Evolutionary conservation across 176 grass and related monocot genomes (phyloP).

Genomic region (Rhipidocladum racemiflorum): DNA sequence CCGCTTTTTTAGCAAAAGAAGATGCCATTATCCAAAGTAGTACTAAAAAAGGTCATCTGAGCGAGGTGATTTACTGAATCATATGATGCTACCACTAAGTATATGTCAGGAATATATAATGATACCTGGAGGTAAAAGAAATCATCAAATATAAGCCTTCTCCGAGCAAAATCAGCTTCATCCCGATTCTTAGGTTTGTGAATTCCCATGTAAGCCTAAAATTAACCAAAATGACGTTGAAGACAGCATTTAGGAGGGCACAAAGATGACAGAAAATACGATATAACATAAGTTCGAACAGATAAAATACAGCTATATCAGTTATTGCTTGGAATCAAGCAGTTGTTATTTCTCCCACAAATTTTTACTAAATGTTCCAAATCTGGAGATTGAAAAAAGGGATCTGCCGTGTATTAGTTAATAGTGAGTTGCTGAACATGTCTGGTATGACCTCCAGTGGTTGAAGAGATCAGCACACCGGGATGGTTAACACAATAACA

Average conservation of each 20-base stretch:
- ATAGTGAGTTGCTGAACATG: not conserved
- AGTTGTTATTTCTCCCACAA: not conserved
- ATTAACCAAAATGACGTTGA: constrained; percentile 27
- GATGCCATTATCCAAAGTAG: not conserved
- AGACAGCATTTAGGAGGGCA: not conserved
- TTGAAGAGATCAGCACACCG: not conserved
- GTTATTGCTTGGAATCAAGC: constrained; percentile 20
- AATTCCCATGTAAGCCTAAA: constrained; percentile 93
- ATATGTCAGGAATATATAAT: constrained; percentile 11
- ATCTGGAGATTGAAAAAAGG: not conserved
- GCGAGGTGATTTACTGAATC: not conserved
- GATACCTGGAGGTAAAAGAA: constrained; percentile 99
- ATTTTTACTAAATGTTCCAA: constrained; percentile 8
- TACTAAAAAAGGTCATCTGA: constrained; percentile 5
- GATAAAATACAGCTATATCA: constrained; percentile 20
- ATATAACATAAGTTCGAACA: not conserved
- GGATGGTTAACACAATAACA: constrained; percentile 3
- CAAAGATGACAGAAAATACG: not conserved
- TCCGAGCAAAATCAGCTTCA: constrained; percentile 92
- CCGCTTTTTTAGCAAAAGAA: constrained; percentile 8
- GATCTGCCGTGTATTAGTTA: not conserved
- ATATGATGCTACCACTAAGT: constrained; percentile 12
- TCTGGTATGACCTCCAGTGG: not conserved
- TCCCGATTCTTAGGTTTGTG: constrained; percentile 67
- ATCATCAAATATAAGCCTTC: constrained; percentile 95